Evolutionary conservation across 2,329 filamentous ascomycete species (phyloP), one percentile per base, ranked within the genome.

Genomic region (Domatiomyces globalis): DNA sequence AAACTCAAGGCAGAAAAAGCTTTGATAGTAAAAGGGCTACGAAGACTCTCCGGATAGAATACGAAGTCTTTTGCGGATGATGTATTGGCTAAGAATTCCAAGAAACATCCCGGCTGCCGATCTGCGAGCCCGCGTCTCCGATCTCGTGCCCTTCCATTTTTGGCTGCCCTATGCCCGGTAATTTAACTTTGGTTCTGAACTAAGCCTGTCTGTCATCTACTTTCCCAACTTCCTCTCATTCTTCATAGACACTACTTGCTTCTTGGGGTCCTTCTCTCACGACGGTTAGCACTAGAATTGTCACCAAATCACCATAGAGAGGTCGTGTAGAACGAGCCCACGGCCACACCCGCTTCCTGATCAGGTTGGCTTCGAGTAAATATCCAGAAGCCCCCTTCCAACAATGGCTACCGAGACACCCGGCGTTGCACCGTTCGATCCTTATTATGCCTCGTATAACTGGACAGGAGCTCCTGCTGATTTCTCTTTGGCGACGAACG

Each of bases 401-500:
- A 20, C n/a, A 10, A 22, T 22, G 15, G 10, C 18, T 25, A 36
- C n/a, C 49, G 45, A 47, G 36, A 50, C 46, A 29, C 7, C 43
- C 18, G 58, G 49, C 27, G 51, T 45, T 22, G 25, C 27, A 33
- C 43, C 55, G 22, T 61, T 47, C 47, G 20, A 57, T 33, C 70
- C 70, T 19, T 63, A 69, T 46, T 73, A 72, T 62, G 70, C 71
- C 19, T 73, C 71, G 19, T 73, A 73, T 64, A 71, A 72, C 63
- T 73, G 70, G 70, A 67, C 68, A 9, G 70, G 71, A 42, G 67
- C 69, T 46, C 71, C 71, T 18, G 58, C 70, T 27, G 64, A 73
- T 58, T 72, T 66, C 53, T 59, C 67, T 6, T 51, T 68, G 9
- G 78, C 78, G 47, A 71, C 86, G 63, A 57, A 70, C 39, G 73